A percentile compares a stretch with the other conserved stretches of the same genome.
phyloP scores from a whole-genome alignment of 2,329 filamentous ascomycete species.

The Epichloe glyceriae region DNA sequence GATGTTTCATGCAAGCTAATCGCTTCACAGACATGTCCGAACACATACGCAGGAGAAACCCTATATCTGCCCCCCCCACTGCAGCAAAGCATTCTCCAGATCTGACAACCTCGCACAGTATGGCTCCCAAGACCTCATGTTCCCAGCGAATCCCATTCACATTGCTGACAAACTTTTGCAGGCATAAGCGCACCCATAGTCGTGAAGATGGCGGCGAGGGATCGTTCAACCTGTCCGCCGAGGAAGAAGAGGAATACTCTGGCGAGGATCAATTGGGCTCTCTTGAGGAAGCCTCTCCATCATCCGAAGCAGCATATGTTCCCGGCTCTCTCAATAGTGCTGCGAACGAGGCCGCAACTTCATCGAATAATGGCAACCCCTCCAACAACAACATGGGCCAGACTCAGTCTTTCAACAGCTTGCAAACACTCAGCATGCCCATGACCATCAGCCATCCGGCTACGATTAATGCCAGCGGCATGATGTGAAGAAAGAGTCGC shows the following conservation, averaged over 20 bases:
- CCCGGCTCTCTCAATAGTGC: conserved; percentile 36
- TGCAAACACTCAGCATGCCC: conserved; percentile 50
- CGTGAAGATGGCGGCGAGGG: conserved; percentile 48
- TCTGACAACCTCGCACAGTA: conserved; percentile 99
- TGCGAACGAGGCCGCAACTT: conserved; percentile 17
- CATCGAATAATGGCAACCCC: conserved; percentile 9
- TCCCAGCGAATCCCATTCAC: not conserved
- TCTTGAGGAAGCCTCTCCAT: conserved; percentile 66
- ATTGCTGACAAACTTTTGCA: conserved; percentile 25
- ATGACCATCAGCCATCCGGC: conserved; percentile 48
- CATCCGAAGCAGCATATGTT: conserved; percentile 53
- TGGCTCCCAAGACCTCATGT: conserved; percentile 22
- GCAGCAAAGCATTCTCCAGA: conserved; percentile 96
- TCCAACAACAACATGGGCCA: conserved; percentile 8
- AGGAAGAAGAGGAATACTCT: conserved; percentile 71
- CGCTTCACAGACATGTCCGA: conserved; percentile 75
- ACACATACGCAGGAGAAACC: conserved; percentile 99
- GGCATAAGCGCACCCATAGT: conserved; percentile 69
- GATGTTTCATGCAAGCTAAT: not conserved
- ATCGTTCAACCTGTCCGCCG: conserved; percentile 54
- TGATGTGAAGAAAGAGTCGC: conserved; percentile 24
- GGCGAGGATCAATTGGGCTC: conserved; percentile 77
- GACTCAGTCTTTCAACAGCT: conserved; percentile 36
- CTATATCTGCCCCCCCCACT: conserved; percentile 90
- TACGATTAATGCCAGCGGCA: conserved; percentile 30